Conservation (phyloP, 805 yeast genomes). For the Candida xyloterini region DNA sequence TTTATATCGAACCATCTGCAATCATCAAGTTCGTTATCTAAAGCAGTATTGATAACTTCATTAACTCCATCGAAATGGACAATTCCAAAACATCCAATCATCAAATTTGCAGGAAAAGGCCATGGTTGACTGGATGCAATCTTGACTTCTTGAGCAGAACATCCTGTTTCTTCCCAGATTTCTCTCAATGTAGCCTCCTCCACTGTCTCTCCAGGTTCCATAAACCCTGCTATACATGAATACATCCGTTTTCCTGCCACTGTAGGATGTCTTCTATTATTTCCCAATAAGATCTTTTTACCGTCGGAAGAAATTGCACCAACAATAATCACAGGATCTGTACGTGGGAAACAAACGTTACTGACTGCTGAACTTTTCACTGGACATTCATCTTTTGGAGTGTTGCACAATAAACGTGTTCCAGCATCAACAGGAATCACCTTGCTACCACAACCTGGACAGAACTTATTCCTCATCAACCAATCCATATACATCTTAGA, state of each 20-base stretch:
- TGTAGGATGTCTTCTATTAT: conserved; percentile 56
- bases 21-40: conserved; percentile 82
- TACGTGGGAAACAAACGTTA: conserved; percentile 86
- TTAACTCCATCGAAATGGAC: conserved; percentile 69
- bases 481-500: conserved; percentile 85
- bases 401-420: conserved; percentile 50
- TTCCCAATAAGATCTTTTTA: conserved; percentile 65
- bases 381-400: conserved; percentile 24
- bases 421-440: conserved; percentile 68
- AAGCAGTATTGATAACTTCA: conserved; percentile 65
- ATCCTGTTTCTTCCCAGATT: conserved; percentile 95
- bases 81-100: conserved; percentile 86
- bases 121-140: conserved; percentile 86
- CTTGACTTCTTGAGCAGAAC: conserved; percentile 52
- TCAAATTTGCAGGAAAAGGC: conserved; percentile 93
- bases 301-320: conserved; percentile 66
- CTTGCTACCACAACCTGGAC: conserved; percentile 81
- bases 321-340: conserved; percentile 84
- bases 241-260: conserved; percentile 48
- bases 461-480: conserved; percentile 67
- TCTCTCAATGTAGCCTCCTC: conserved; percentile 87
- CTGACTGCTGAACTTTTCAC: conserved; percentile 49
- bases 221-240: conserved; percentile 89
- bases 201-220: conserved; percentile 92
- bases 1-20: conserved; percentile 78